Percentiles rank a stretch among this genome's conserved stretches.
Evolutionary conservation across 495 filamentous ascomycete genomes (phyloP).

Genomic region (Penicillium lagena): DNA sequence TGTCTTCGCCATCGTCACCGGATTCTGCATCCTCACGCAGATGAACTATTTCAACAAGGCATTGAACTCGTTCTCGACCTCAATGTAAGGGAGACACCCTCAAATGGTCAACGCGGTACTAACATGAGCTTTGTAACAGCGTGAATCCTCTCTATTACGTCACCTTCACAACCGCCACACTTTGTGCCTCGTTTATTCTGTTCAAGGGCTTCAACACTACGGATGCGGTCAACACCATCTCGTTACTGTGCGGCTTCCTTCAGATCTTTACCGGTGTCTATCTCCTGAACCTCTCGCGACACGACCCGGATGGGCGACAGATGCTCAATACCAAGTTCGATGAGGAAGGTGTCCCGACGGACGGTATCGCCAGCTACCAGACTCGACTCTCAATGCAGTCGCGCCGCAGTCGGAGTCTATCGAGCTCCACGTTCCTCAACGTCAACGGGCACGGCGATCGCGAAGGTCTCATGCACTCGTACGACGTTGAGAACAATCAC

Average conservation of each 20-base stretch:
- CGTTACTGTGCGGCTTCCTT: slow-evolving; percentile 87
- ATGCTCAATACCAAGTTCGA: slow-evolving; percentile 55
- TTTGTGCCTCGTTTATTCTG: slow-evolving; percentile 94
- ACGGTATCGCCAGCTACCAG: slow-evolving; percentile 80
- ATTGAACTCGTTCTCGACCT: slow-evolving; percentile 91
- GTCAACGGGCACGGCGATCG: slow-evolving; percentile 53
- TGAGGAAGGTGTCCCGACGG: slow-evolving; percentile 78
- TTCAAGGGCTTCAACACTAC: slow-evolving; percentile 97
- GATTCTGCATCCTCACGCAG: slow-evolving; percentile 91
- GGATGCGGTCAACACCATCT: slow-evolving; percentile 87
- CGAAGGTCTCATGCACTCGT: slow-evolving; percentile 75
- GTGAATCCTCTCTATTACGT: slow-evolving; percentile 99
- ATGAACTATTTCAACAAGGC: slow-evolving; percentile 99
- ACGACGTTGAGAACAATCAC: slow-evolving; percentile 63
- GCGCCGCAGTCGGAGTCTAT: slow-evolving; percentile 57
- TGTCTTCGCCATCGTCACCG: slow-evolving; percentile 88
- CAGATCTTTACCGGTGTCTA: slow-evolving; percentile 97
- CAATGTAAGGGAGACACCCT: slow-evolving; percentile 60
- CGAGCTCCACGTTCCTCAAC: slow-evolving; percentile 48
- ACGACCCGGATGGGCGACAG: slow-evolving; percentile 75
- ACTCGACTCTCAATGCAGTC: slow-evolving; percentile 91
- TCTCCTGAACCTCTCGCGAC: slow-evolving; percentile 87
- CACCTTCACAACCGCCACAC: slow-evolving; percentile 95
- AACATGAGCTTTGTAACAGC: slow-evolving; percentile 42
- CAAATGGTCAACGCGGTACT: slow-evolving; percentile 8